phyloP scores from a whole-genome alignment of 768 basidiomycete species.

The Phanerodontia chrysosporium region DNA sequence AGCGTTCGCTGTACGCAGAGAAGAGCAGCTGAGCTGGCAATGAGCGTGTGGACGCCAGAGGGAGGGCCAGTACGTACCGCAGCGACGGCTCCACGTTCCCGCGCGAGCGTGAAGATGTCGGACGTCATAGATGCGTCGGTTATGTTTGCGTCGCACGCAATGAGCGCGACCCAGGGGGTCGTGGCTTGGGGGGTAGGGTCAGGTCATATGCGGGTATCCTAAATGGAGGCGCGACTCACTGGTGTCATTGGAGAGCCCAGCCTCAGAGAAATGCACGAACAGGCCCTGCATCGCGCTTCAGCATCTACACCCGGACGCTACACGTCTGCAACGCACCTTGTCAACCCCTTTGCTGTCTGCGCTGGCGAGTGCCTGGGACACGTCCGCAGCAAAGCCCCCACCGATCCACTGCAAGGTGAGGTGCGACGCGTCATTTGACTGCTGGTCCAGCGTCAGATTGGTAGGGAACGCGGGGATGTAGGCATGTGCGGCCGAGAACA shows the following conservation, averaged over 20 bases:
- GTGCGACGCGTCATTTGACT: constrained; percentile 53
- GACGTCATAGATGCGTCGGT: constrained; percentile 52
- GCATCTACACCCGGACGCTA: no score
- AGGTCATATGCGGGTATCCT: neutral
- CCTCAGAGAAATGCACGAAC: constrained; percentile 79
- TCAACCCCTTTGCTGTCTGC: constrained; percentile 44
- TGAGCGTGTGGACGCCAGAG: neutral
- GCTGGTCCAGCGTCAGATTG: constrained; percentile 51
- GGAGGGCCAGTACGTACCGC: constrained; percentile 66
- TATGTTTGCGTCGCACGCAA: constrained; percentile 77
- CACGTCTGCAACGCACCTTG: constrained; percentile 39
- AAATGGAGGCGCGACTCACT: constrained; percentile 31
- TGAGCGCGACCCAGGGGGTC: constrained; percentile 89
- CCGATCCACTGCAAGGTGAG: constrained; percentile 61
- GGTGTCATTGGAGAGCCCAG: constrained; percentile 39
- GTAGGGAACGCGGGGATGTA: constrained; percentile 75
- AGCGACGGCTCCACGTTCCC: constrained; percentile 72
- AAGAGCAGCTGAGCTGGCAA: constrained; percentile 61
- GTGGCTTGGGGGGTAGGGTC: constrained; percentile 34
- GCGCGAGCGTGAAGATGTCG: constrained; percentile 82
- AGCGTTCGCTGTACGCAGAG: constrained; percentile 65
- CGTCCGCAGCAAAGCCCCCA: constrained; percentile 34
- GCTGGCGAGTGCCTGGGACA: constrained; percentile 58
- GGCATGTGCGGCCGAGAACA: no score
- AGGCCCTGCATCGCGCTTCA: constrained; percentile 50